These are phyloP conservation scores for Avena sativa DNA, from an alignment of 176 grass and related monocot genomes.

Conservation along the genomic window DNA sequence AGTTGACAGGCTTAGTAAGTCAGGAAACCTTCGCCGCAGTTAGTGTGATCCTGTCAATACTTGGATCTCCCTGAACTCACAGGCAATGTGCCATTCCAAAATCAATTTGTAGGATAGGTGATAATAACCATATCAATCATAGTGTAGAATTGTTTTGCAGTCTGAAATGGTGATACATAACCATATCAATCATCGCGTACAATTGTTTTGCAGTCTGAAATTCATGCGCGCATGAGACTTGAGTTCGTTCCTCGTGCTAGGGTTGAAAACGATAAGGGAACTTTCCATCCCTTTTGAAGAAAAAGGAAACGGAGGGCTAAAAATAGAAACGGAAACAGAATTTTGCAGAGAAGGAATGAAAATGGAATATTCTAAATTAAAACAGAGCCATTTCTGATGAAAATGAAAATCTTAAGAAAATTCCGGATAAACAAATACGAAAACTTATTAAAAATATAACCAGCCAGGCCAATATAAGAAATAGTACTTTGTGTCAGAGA, in stretches of 20 bases:
- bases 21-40: constrained; percentile 22
- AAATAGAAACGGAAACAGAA: too few species aligned
- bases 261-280: too few species aligned
- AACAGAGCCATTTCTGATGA: too few species aligned
- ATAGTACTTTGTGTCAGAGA: too few species aligned
- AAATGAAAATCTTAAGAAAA: too few species aligned
- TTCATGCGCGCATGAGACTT: not conserved
- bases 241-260: not conserved
- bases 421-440: too few species aligned
- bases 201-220: constrained; percentile 30
- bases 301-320: too few species aligned
- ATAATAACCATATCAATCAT: constrained; percentile 38
- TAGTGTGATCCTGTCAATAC: constrained; percentile 53
- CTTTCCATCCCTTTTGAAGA: too few species aligned
- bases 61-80: constrained; percentile 32
- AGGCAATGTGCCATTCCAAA: constrained; percentile 40
- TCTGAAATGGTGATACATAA: constrained; percentile 23
- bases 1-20: constrained; percentile 35
- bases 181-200: constrained; percentile 45
- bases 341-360: too few species aligned
- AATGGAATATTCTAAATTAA: too few species aligned
- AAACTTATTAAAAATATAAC: too few species aligned
- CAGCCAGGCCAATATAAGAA: too few species aligned
- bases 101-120: constrained; percentile 41
- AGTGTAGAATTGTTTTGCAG: constrained; percentile 47